Base-by-base conservation (phyloP, 345 rosid genomes). In the Gossypium thurberi region DNA sequence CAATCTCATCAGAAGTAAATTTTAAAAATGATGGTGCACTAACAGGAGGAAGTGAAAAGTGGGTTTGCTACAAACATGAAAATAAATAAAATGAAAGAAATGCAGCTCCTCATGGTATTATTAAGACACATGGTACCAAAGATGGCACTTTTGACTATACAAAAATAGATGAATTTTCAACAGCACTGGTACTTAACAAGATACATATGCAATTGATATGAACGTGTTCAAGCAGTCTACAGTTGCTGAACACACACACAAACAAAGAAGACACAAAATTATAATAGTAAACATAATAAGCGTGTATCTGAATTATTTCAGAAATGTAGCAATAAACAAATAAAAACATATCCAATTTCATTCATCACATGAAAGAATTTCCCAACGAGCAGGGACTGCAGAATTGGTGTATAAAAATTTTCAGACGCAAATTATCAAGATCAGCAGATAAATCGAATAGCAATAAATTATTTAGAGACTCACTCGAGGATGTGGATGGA, bases 401-500 rank as follows among this genome's bases (percentile, higher is more conserved):
- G 21, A 43, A 56, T 66, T 66, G 57, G 18, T 47, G 33, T 5
- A 42, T 11, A 56, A 14, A 55, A 20, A 1, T 12, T 11, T n/a
- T 21, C 40, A 56, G 74, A 74, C 61, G 40, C 66, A 46, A 51
- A 21, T 14, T 25, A 63, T 72, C 18, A 23, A 63, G 58, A 13
- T 8, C 15, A 61, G 60, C 10, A 73, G 17, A 73, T 26, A 42
- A 50, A 58, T 37, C 46, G 60, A 73, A 58, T 46, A 50, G 61
- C 59, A 72, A 66, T 53, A 2, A 62, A 74, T 52, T 23, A 69
- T 21, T 51, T 12, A 57, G 74, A 77, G 70, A 84, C 98, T 78
- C 76, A 94, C 98, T 75, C 98, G 89, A 59, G 98, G 97, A 69
- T 90, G 92, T 0, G 98, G 96, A 87, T 90, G 89, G 28, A 87